A percentile compares a stretch with the other conserved stretches of the same genome.
Conservation (phyloP, 805 yeast genomes). For the Saccharomycopsis fibuligera region DNA sequence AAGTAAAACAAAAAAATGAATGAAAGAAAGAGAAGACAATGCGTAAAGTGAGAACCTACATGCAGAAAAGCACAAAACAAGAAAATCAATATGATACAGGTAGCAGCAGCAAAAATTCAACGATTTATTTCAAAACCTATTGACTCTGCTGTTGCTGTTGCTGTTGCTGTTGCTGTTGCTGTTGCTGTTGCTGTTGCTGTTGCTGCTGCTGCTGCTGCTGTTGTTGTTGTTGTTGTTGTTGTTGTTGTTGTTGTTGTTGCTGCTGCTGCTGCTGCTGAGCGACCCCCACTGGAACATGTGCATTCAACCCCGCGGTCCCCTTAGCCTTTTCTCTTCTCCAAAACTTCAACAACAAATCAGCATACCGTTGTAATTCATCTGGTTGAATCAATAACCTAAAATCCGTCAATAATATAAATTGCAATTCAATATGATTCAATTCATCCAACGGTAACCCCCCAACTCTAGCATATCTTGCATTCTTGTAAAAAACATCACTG, state of each 20-base stretch:
- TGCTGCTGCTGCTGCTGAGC: too few species aligned
- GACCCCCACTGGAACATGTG: too few species aligned
- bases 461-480: conserved; percentile 88
- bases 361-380: conserved; percentile 87
- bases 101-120: too few species aligned
- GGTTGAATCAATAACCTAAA: conserved; percentile 81
- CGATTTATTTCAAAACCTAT: too few species aligned
- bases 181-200: too few species aligned
- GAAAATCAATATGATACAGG: not conserved
- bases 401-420: conserved; percentile 76
- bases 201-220: too few species aligned
- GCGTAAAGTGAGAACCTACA: not conserved
- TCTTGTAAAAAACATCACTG: conserved; percentile 90
- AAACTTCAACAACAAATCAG: conserved; percentile 75
- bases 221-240: too few species aligned
- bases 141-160: too few species aligned
- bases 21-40: not conserved
- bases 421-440: conserved; percentile 85
- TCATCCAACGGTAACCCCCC: conserved; percentile 95
- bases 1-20: not conserved
- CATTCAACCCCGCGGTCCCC: too few species aligned
- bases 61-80: not conserved
- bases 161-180: too few species aligned
- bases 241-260: conserved; percentile 1
- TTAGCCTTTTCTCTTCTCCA: conserved; percentile 68